Base-by-base conservation (phyloP, 345 rosid species). In the Viola odorata region DNA sequence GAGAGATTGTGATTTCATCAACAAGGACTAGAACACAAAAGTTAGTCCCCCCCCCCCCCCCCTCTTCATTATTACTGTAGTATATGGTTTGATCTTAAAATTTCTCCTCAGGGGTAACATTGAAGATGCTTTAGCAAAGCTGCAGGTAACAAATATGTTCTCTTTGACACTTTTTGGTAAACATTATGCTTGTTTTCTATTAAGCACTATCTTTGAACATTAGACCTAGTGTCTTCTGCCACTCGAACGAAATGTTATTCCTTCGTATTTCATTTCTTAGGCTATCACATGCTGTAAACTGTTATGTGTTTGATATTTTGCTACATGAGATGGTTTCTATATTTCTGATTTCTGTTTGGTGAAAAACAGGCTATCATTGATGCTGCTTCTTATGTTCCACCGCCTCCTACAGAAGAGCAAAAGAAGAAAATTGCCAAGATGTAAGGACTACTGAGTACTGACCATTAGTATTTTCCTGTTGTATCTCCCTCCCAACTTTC, bases 371-470 rank as follows among this genome's bases (percentile, higher is more conserved):
- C 84, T 58, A 86, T 91, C 60, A 95, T 91, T 50, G 88, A 91
- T 67, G 97, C 87, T 48, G 97, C 97, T 59, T 73, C 97, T 7
- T 91, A 88, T 64, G 92, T 95, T 58, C 96, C 97, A 7, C 99
- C 97, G 1, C 96, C 97, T 59, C 99, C 99, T 58, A 83, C 97
- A 38, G 96, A 94, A 78, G 99, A 94, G 76, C 91, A 94, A 74
- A 94, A 91, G 83, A 94, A 94, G 78, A 90, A 85, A 72, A 90
- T 86, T 40, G 87, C 85, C 11, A 86, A 84, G 75, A 57, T 91
- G 95, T 86, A 66, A 76, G 88, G 58, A 50, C 50, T 66, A 16
- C 9, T 58, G 10, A 42, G 6, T 42, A n/a, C n/a, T 44, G 12
- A 17, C 38, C 41, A 54, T 48, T 5, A 38, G 13, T 57, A 16